phyloP scores from a whole-genome alignment of 2,329 filamentous ascomycete species.

The Hymenoscyphus fraxineus region DNA sequence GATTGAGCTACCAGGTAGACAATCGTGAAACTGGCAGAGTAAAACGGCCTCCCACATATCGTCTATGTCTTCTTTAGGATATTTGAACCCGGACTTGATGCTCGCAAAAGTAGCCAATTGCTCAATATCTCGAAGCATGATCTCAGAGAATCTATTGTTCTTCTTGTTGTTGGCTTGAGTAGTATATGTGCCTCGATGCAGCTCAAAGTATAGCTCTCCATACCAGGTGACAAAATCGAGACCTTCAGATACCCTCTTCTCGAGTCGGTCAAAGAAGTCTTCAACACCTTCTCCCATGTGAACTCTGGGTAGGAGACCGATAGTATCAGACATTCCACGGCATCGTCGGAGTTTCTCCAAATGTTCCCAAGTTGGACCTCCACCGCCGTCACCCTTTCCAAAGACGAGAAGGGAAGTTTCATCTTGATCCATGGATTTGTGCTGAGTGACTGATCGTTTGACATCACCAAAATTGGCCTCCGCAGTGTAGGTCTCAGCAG shows the following conservation, averaged over 20 bases:
- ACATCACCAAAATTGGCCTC: constrained; percentile 94
- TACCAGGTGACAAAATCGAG: constrained; percentile 90
- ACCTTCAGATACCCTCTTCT: constrained; percentile 62
- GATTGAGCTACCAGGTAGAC: constrained; percentile 88
- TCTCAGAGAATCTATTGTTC: constrained; percentile 84
- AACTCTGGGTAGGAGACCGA: constrained; percentile 78
- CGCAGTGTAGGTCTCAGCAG: constrained; percentile 91
- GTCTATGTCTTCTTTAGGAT: constrained; percentile 91
- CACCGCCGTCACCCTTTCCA: constrained; percentile 93
- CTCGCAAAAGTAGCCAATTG: constrained; percentile 82
- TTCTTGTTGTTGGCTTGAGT: constrained; percentile 97
- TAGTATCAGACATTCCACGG: constrained; percentile 84
- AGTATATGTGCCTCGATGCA: constrained; percentile 95
- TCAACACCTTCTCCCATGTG: constrained; percentile 89
- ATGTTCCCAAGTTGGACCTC: constrained; percentile 89
- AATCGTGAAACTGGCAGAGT: constrained; percentile 97
- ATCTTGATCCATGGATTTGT: constrained; percentile 95
- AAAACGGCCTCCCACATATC: constrained; percentile 92
- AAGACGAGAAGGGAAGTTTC: constrained; percentile 87
- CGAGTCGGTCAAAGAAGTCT: constrained; percentile 84
- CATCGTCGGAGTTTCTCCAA: constrained; percentile 91
- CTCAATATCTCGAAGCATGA: constrained; percentile 82
- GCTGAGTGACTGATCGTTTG: constrained; percentile 80
- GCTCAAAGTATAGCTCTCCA: constrained; percentile 95
- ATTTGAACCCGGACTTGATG: constrained; percentile 70